Evolutionary conservation across 2,329 filamentous ascomycete genomes (phyloP).

Genomic region (Hymenoscyphus salicellus): DNA sequence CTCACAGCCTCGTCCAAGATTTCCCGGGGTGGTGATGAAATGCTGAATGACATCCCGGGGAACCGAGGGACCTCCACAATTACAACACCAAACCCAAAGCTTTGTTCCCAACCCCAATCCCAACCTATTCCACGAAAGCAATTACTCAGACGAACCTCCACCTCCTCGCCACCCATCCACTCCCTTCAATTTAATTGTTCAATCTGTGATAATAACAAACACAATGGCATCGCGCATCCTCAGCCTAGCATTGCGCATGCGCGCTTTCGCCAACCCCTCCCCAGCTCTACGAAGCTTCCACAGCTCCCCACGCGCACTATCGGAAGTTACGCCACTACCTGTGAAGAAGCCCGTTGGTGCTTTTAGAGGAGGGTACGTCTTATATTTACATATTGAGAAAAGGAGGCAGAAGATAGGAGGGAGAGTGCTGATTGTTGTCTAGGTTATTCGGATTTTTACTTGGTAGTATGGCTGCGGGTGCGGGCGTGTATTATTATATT

Average conservation of each 20-base stretch:
- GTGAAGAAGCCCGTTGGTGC: conserved; percentile 66
- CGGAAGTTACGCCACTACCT: conserved; percentile 45
- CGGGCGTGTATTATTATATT: conserved; percentile 86
- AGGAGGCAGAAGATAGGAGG: neutral
- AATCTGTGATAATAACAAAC: neutral
- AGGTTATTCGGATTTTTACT: conserved; percentile 91
- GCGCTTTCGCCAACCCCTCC: conserved; percentile 28
- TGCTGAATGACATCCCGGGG: neutral
- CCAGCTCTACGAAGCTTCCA: conserved; percentile 33
- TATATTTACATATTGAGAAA: conserved; percentile 38
- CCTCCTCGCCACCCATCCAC: neutral
- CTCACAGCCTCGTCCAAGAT: too few relatives aligned
- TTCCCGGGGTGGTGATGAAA: too few relatives aligned
- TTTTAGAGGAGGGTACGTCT: conserved; percentile 63
- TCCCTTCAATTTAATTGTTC: neutral
- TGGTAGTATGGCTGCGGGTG: conserved; percentile 75
- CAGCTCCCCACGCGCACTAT: conserved; percentile 39
- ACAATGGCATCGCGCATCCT: conserved; percentile 46
- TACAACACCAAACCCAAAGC: neutral
- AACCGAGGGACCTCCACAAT: conserved; percentile 2
- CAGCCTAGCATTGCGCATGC: conserved; percentile 35
- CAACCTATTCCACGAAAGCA: neutral
- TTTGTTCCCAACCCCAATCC: neutral
- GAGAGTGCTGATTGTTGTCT: conserved; percentile 10
- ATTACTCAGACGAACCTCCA: neutral